Evolutionary conservation across 495 filamentous ascomycete species (phyloP).

Genomic region (Podospora pseudopauciseta): DNA sequence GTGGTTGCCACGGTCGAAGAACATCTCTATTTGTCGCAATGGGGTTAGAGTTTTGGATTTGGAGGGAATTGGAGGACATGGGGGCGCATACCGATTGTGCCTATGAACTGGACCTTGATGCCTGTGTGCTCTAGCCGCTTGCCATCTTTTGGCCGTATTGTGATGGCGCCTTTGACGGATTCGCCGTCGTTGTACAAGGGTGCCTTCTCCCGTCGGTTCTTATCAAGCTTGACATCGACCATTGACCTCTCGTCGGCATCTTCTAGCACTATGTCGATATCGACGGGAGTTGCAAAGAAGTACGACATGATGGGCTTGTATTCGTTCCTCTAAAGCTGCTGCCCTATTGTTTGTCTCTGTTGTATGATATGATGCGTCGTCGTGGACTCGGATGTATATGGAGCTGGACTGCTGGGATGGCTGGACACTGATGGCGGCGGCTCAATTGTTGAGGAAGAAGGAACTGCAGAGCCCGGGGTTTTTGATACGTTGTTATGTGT

Average conservation of each 20-base stretch:
- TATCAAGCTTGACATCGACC: conserved; percentile 97
- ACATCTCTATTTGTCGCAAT: conserved; percentile 66
- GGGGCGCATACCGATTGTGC: conserved; percentile 75
- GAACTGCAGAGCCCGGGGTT: background rate
- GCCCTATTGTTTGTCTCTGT: background rate
- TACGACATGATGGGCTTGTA: conserved; percentile 68
- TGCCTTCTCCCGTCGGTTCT: conserved; percentile 92
- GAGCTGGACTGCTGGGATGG: background rate
- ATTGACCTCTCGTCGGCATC: conserved; percentile 89
- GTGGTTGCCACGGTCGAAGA: conserved; percentile 98
- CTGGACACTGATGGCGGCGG: background rate
- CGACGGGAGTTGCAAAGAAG: conserved; percentile 96
- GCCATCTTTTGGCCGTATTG: conserved; percentile 95
- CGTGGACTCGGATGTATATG: background rate
- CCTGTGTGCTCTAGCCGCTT: conserved; percentile 97
- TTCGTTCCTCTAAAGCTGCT: background rate
- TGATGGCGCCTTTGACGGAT: conserved; percentile 92
- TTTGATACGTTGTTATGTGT: background rate
- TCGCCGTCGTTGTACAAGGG: conserved; percentile 97
- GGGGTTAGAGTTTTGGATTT: background rate
- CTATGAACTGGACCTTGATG: conserved; percentile 99
- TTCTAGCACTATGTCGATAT: conserved; percentile 97
- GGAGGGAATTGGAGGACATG: background rate
- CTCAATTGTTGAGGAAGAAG: background rate
- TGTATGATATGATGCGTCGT: background rate